These are phyloP conservation scores for Goniomonas avonlea DNA, from an alignment of 78 protist genomes.

Conservation along the genomic window DNA sequence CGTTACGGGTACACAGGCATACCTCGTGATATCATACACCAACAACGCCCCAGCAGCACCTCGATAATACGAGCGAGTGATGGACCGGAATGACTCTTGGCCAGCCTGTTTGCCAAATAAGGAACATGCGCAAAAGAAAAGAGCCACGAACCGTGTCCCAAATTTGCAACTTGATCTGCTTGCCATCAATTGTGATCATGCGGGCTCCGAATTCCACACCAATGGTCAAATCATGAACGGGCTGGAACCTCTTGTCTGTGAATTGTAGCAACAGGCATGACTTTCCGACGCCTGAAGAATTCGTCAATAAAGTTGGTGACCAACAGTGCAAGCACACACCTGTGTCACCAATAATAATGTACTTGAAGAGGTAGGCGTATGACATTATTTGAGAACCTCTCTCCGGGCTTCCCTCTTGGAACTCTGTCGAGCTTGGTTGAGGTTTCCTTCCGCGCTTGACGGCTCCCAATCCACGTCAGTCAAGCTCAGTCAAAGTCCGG, in stretches of 20 bases:
- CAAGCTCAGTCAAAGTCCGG: no score
- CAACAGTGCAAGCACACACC: slow-evolving; percentile 40
- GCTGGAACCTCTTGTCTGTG: slow-evolving; percentile 91
- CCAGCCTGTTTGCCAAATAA: slow-evolving; percentile 63
- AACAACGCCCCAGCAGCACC: slow-evolving; percentile 83
- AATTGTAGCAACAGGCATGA: slow-evolving; percentile 92
- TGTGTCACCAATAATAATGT: slow-evolving; percentile 95
- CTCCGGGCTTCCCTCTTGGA: no score
- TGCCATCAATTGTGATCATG: slow-evolving; percentile 69
- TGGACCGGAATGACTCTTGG: slow-evolving; percentile 91
- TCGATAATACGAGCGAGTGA: slow-evolving; percentile 95
- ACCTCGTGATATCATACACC: slow-evolving; percentile 51
- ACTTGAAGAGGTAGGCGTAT: slow-evolving; percentile 88
- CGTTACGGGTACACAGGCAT: neutral
- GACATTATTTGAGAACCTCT: slow-evolving; percentile 30
- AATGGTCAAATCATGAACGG: slow-evolving; percentile 92
- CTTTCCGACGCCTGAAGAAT: slow-evolving; percentile 75
- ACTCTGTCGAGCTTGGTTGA: no score
- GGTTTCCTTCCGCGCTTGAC: no score
- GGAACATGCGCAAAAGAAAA: neutral
- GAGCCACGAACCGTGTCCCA: slow-evolving; percentile 80
- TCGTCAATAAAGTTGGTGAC: neutral
- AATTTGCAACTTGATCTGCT: slow-evolving; percentile 90
- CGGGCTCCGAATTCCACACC: slow-evolving; percentile 97
- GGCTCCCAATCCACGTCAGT: no score